These are phyloP conservation scores for Coemansia sp. DNA, from an alignment of 192 early-diverging fungal genomes.

Conservation along the genomic window DNA sequence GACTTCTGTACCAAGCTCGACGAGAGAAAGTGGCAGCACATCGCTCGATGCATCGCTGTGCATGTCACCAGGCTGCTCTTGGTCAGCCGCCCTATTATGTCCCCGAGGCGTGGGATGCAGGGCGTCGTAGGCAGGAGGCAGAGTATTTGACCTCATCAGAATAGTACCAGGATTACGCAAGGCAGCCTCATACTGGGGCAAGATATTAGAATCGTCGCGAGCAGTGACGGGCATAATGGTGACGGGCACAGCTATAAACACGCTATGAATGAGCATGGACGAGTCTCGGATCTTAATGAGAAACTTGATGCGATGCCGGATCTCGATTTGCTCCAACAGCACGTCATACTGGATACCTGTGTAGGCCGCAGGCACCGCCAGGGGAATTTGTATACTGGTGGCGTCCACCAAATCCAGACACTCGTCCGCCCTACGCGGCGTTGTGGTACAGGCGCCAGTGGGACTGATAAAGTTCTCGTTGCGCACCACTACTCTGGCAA, in stretches of 20 bases:
- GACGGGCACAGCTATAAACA: slow-evolving; percentile 54
- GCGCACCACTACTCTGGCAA: slow-evolving; percentile 34
- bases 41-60: neutral
- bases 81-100: neutral
- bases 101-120: neutral
- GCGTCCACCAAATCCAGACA: slow-evolving; percentile 40
- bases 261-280: slow-evolving; percentile 29
- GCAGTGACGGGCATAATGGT: slow-evolving; percentile 48
- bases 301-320: slow-evolving; percentile 51
- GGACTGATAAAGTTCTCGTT: slow-evolving; percentile 44
- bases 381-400: slow-evolving; percentile 29
- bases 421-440: slow-evolving; percentile 11
- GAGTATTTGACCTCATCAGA: slow-evolving; percentile 41
- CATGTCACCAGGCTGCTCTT: neutral
- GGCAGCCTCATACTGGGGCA: slow-evolving; percentile 48
- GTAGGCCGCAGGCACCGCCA: slow-evolving; percentile 37
- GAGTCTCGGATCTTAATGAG: slow-evolving; percentile 48
- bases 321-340: slow-evolving; percentile 41
- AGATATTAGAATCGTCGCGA: slow-evolving; percentile 34
- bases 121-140: slow-evolving; percentile 43
- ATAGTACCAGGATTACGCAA: slow-evolving; percentile 23
- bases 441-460: slow-evolving; percentile 14
- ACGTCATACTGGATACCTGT: slow-evolving; percentile 43
- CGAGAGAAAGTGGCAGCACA: slow-evolving; percentile 1
- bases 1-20: slow-evolving; percentile 18